These are phyloP conservation scores for Cichorium intybus DNA, from an alignment of 140 eudicot species.

Conservation along the genomic window DNA sequence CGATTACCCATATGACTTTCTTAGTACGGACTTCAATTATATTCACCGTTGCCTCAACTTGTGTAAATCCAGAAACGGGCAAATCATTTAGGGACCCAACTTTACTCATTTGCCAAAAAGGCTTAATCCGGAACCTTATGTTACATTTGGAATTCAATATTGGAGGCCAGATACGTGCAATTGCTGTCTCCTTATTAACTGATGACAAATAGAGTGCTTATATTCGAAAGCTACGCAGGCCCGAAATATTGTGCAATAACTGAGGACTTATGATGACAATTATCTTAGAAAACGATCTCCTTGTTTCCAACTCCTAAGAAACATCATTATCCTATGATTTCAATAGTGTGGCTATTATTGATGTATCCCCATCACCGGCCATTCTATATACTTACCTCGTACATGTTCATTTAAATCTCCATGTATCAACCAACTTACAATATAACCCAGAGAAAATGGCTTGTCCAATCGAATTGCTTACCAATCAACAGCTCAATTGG, in stretches of 20 bases:
- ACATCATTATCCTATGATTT: background rate
- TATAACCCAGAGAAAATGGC: background rate
- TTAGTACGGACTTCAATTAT: background rate
- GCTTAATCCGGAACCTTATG: background rate
- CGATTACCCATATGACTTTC: no score
- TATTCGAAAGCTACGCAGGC: background rate
- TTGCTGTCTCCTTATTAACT: background rate
- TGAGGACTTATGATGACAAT: background rate
- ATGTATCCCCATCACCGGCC: background rate
- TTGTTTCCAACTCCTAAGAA: background rate
- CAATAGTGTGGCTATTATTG: background rate
- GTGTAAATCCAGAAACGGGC: background rate
- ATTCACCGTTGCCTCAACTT: background rate
- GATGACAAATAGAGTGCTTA: background rate
- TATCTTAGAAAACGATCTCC: background rate
- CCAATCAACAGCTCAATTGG: background rate
- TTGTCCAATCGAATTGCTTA: background rate
- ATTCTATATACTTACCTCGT: conserved; percentile 1
- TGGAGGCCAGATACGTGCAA: no score
- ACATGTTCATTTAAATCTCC: background rate
- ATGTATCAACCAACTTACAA: background rate
- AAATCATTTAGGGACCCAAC: background rate
- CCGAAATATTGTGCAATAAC: background rate
- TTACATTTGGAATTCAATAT: no score
- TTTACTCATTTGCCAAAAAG: background rate